These are phyloP conservation scores for Chlamydomonas sp. DNA, from an alignment of 139 green algal genomes.

Conservation along the genomic window DNA sequence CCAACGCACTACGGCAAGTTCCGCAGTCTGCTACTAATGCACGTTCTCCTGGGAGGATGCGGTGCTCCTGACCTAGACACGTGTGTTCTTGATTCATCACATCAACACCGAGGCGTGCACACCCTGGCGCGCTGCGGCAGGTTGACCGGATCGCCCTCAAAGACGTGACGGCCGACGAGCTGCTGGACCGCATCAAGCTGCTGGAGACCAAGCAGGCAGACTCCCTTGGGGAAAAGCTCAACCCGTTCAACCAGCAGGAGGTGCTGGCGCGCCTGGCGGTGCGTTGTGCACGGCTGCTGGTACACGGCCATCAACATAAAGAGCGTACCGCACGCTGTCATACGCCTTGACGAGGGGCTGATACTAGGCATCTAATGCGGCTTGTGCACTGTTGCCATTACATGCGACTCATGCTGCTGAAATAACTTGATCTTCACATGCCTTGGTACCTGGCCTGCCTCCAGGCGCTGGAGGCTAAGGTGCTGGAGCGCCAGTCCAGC, in stretches of 20 bases:
- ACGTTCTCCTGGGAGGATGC: neutral
- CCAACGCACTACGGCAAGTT: neutral
- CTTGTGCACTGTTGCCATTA: too few relatives aligned
- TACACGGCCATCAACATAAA: neutral
- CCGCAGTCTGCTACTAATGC: neutral
- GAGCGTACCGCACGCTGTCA: neutral
- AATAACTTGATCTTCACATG: neutral
- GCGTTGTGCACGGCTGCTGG: neutral
- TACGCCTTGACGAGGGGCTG: too few relatives aligned
- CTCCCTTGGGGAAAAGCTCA: slow-evolving; percentile 37
- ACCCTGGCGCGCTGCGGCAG: slow-evolving; percentile 18
- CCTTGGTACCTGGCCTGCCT: neutral
- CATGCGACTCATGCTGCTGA: neutral
- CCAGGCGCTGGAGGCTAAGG: slow-evolving; percentile 32
- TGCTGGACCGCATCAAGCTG: slow-evolving; percentile 37
- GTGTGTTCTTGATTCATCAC: neutral
- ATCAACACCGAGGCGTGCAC: neutral
- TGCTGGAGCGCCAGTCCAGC: neutral
- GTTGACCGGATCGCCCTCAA: slow-evolving; percentile 51
- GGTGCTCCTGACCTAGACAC: neutral
- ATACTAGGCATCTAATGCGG: too few relatives aligned
- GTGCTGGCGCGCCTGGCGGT: slow-evolving; percentile 22
- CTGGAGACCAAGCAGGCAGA: slow-evolving; percentile 39
- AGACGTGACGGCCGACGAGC: slow-evolving; percentile 42
- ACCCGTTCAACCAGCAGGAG: slow-evolving; percentile 61